A percentile compares a stretch with the other conserved stretches of the same genome.
phyloP scores from a whole-genome alignment of 2,329 filamentous ascomycete species.

The Setomelanomma holmii region DNA sequence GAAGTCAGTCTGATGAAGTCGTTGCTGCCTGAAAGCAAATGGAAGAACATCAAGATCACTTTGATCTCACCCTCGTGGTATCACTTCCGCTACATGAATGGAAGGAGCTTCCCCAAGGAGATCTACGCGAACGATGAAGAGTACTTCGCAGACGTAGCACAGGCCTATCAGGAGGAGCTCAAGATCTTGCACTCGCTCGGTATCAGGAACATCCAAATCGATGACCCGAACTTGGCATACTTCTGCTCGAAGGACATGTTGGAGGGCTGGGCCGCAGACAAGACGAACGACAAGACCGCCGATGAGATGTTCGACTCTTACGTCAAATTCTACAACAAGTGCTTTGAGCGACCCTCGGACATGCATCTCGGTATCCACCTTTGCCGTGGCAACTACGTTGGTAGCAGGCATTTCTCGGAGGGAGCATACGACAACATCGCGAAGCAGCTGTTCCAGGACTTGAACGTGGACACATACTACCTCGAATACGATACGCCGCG shows the following conservation, averaged over 20 bases:
- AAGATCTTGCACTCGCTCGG: constrained; percentile 55
- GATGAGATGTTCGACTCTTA: constrained; percentile 78
- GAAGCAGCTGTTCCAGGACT: constrained; percentile 50
- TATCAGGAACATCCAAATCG: constrained; percentile 57
- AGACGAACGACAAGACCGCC: constrained; percentile 70
- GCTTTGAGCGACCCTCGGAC: constrained; percentile 68
- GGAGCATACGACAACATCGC: constrained; percentile 58
- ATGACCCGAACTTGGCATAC: constrained; percentile 57
- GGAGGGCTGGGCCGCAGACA: constrained; percentile 61
- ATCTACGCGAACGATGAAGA: constrained; percentile 56
- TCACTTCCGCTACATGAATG: constrained; percentile 68
- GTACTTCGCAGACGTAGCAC: constrained; percentile 57
- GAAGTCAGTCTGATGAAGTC: constrained; percentile 68
- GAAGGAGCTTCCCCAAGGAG: constrained; percentile 54
- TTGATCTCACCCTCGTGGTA: constrained; percentile 73
- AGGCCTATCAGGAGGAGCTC: constrained; percentile 56
- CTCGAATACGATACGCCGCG: constrained; percentile 57
- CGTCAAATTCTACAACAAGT: constrained; percentile 78
- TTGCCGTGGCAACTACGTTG: constrained; percentile 63
- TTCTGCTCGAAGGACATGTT: constrained; percentile 49
- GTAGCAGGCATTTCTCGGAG: constrained; percentile 55
- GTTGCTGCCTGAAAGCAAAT: constrained; percentile 65
- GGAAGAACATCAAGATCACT: constrained; percentile 73
- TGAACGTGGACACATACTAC: constrained; percentile 51
- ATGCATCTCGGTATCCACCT: constrained; percentile 80